phyloP scores from a whole-genome alignment of 495 filamentous ascomycete genomes.

The Chaetomium fimeti region DNA sequence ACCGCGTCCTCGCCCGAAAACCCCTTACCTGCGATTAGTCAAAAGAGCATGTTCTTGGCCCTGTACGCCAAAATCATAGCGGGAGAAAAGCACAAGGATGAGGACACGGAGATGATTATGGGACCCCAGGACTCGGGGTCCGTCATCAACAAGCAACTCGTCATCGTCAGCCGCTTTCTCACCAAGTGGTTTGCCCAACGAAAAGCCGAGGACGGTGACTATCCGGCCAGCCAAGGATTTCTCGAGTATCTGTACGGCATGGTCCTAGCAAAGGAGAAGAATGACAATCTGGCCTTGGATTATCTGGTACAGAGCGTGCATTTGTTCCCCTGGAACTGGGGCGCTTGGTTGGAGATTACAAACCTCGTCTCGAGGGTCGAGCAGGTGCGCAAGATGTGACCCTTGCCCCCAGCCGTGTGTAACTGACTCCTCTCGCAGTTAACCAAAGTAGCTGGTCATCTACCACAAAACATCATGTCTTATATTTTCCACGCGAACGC shows the following conservation, averaged over 20 bases:
- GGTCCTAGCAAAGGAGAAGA: constrained; percentile 85
- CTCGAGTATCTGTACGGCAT: constrained; percentile 88
- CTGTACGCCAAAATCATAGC: constrained; percentile 90
- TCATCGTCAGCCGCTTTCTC: constrained; percentile 68
- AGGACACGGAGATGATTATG: constrained; percentile 96
- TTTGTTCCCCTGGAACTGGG: constrained; percentile 90
- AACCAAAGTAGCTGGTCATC: constrained; percentile 51
- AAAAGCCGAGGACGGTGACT: constrained; percentile 56
- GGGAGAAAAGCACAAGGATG: constrained; percentile 93
- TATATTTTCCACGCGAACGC: constrained; percentile 90
- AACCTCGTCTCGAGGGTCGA: constrained; percentile 71
- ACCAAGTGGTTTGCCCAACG: constrained; percentile 72
- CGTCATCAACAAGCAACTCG: constrained; percentile 78
- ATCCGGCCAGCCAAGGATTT: constrained; percentile 74
- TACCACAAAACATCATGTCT: constrained; percentile 89
- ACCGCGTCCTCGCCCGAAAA: constrained; percentile 23
- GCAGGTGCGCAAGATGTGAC: constrained; percentile 58
- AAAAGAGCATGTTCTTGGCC: constrained; percentile 88
- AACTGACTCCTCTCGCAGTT: constrained; percentile 39
- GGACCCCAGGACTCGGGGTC: constrained; percentile 85
- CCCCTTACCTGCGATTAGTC: constrained; percentile 58
- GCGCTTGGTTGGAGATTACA: constrained; percentile 87
- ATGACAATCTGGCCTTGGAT: constrained; percentile 74
- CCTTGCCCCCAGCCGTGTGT: neutral
- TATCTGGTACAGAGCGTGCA: constrained; percentile 84